These are phyloP conservation scores for Aspergillus caelatus DNA, from an alignment of 2,329 filamentous ascomycete genomes.

Conservation along the genomic window DNA sequence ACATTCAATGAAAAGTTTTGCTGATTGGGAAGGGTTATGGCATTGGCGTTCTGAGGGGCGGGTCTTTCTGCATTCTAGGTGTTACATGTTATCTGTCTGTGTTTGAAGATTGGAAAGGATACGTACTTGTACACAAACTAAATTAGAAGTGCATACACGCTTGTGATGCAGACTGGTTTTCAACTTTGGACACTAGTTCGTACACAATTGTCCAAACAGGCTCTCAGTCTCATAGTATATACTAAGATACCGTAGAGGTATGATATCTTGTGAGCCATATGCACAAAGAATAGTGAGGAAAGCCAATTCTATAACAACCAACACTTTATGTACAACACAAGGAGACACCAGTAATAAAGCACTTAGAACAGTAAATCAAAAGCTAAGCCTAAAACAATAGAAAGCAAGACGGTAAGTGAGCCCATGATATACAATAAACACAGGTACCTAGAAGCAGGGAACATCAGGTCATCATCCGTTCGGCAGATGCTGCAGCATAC, in stretches of 20 bases:
- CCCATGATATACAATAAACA: neutral
- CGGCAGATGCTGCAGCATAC: neutral
- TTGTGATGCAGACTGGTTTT: neutral
- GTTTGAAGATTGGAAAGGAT: neutral
- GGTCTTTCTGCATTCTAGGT: conserved; percentile 11
- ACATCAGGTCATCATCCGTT: neutral
- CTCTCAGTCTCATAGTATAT: neutral
- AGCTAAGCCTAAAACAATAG: neutral
- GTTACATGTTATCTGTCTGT: conserved; percentile 1
- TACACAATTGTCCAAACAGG: neutral
- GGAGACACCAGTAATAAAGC: neutral
- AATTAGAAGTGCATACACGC: neutral
- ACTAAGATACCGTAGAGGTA: neutral
- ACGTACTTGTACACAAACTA: neutral
- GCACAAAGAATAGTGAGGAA: neutral
- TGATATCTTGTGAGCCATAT: neutral
- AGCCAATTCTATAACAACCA: conserved; percentile 15
- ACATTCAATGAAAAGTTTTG: conserved; percentile 7
- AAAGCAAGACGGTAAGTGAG: neutral
- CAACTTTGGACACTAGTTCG: neutral
- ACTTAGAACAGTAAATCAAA: neutral
- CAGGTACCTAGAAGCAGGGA: neutral
- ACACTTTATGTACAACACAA: conserved; percentile 16
- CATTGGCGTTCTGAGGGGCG: conserved; percentile 10
- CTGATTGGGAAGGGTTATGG: neutral